A percentile compares a stretch with the other conserved stretches of the same genome.
Evolutionary conservation across 208 protist genomes (phyloP).

Genomic region (Phytomonas serpens): DNA sequence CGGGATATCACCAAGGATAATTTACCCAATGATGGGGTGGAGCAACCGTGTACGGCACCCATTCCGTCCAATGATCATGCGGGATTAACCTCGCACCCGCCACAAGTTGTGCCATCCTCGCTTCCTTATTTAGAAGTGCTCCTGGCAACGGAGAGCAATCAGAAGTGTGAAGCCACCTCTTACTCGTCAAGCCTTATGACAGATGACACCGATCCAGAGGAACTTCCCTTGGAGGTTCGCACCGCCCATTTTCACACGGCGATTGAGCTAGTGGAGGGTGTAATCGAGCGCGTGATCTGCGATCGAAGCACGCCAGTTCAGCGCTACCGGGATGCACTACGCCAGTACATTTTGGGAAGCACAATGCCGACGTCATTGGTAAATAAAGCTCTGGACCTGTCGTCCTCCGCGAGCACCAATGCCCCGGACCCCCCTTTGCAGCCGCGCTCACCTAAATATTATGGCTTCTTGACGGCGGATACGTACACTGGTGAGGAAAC

Average conservation of each 20-base stretch:
- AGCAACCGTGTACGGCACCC: neutral
- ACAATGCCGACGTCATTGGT: neutral
- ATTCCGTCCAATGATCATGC: neutral
- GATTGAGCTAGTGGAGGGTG: neutral
- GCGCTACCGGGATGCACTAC: neutral
- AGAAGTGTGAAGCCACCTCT: neutral
- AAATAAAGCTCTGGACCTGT: neutral
- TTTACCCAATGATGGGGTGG: neutral
- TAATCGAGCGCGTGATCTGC: neutral
- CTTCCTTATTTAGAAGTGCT: neutral
- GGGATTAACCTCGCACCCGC: neutral
- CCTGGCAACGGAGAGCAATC: neutral
- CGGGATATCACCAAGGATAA: neutral
- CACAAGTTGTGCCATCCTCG: neutral
- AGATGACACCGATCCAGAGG: neutral
- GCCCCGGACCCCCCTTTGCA: neutral
- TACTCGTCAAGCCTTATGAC: neutral
- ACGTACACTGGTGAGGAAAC: neutral
- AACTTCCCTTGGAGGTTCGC: neutral
- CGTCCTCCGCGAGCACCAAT: neutral
- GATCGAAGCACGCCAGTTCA: neutral
- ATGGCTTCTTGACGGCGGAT: neutral
- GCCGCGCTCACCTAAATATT: neutral
- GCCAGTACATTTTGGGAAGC: conserved; percentile 1
- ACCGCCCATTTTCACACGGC: neutral